A percentile compares a stretch with the other conserved stretches of the same genome.
Evolutionary conservation across 257 asterid genomes (phyloP).

Genomic region (Nicotiana tabacum): DNA sequence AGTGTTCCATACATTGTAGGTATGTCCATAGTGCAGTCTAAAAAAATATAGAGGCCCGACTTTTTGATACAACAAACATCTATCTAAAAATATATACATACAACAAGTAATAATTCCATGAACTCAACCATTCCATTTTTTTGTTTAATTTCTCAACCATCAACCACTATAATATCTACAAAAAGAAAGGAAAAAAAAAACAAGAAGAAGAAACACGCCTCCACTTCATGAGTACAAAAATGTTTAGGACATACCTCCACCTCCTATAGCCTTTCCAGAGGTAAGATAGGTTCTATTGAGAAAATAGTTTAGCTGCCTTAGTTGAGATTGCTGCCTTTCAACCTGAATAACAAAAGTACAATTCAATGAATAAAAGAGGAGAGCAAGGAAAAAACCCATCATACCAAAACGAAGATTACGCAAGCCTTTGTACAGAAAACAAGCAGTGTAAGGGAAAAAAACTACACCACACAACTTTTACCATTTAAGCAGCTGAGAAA

Average conservation of each 20-base stretch:
- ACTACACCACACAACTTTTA: neutral
- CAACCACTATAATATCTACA: neutral
- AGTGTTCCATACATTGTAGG: neutral
- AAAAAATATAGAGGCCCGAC: neutral
- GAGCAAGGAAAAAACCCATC: neutral
- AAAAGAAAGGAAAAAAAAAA: neutral
- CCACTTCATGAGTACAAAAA: neutral
- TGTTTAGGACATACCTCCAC: conserved; percentile 36
- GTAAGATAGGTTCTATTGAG: conserved; percentile 37
- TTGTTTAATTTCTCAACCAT: neutral
- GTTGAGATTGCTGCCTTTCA: conserved; percentile 47
- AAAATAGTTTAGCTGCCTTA: conserved; percentile 54
- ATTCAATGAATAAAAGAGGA: neutral
- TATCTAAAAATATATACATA: neutral
- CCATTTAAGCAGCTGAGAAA: neutral
- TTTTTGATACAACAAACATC: neutral
- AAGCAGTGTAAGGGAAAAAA: conserved; percentile 3
- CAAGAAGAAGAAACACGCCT: neutral
- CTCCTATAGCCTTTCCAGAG: conserved; percentile 34
- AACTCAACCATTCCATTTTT: neutral
- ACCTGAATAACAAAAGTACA: conserved; percentile 37
- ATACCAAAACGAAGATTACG: neutral
- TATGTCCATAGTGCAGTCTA: neutral
- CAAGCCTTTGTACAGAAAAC: neutral
- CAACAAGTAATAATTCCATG: neutral